These are phyloP conservation scores for Zizania palustris DNA, from an alignment of 202 grass and related monocot genomes.

Conservation along the genomic window DNA sequence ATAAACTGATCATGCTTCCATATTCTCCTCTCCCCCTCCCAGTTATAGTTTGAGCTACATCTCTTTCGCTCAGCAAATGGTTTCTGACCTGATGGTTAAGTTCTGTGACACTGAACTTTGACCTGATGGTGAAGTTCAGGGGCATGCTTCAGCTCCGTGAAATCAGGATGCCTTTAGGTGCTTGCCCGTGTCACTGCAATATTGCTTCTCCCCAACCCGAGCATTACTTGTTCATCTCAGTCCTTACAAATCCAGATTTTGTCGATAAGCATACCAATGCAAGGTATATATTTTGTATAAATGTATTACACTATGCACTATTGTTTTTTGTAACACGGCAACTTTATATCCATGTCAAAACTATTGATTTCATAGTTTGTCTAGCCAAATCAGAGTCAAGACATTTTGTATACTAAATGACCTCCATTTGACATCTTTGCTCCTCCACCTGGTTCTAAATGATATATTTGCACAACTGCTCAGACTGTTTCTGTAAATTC, in stretches of 20 bases:
- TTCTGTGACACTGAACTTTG: slow-evolving; percentile 82
- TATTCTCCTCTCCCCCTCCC: slow-evolving; percentile 34
- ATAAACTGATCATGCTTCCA: slow-evolving; percentile 3
- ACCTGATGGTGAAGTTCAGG: slow-evolving; percentile 10
- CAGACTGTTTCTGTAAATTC: background rate
- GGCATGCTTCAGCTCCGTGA: background rate
- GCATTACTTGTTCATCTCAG: slow-evolving; percentile 11
- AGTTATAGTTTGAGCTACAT: slow-evolving; percentile 97
- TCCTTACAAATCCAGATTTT: background rate
- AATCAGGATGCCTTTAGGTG: background rate
- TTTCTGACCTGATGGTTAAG: slow-evolving; percentile 82
- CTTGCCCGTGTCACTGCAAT: background rate
- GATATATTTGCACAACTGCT: background rate
- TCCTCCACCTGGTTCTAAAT: background rate
- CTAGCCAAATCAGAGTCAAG: background rate
- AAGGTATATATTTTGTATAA: slow-evolving; percentile 15
- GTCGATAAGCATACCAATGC: background rate
- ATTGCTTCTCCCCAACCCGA: background rate
- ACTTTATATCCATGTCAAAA: background rate
- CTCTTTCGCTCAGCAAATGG: slow-evolving; percentile 73
- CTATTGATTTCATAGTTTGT: no score
- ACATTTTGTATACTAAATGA: background rate
- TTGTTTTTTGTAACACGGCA: slow-evolving; percentile 22
- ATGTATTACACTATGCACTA: background rate
- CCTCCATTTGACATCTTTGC: background rate